A percentile compares a stretch with the other conserved stretches of the same genome.
phyloP scores from a whole-genome alignment of 2,329 filamentous ascomycete species.

The Exophiala bonariae region DNA sequence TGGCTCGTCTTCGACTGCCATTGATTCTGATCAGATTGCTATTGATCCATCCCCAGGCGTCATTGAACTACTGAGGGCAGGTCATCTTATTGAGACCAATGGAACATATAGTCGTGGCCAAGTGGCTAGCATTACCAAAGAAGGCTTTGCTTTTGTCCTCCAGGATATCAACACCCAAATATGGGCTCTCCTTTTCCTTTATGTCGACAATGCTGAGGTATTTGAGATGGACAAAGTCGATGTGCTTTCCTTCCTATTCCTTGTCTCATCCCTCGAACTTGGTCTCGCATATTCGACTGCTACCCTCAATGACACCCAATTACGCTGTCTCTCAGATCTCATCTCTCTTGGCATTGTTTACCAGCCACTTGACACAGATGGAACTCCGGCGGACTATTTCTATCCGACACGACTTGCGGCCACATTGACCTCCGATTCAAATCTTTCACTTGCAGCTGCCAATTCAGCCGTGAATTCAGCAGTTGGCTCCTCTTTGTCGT shows the following conservation, averaged over 20 bases:
- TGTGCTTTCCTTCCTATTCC: conserved; percentile 93
- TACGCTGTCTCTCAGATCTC: conserved; percentile 85
- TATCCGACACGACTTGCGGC: conserved; percentile 94
- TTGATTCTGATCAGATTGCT: conserved; percentile 16
- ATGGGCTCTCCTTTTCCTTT: conserved; percentile 91
- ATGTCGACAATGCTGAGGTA: conserved; percentile 78
- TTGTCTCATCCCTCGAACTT: conserved; percentile 88
- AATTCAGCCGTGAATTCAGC: conserved; percentile 67
- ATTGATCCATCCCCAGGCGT: conserved; percentile 69
- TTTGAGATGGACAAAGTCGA: conserved; percentile 84
- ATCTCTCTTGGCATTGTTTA: conserved; percentile 93
- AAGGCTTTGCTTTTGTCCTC: conserved; percentile 90
- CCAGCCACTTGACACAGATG: conserved; percentile 34
- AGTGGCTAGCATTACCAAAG: conserved; percentile 76
- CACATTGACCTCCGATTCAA: conserved; percentile 78
- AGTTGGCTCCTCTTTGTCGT: conserved; percentile 63
- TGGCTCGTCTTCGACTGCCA: conserved; percentile 38
- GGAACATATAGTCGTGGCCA: conserved; percentile 37
- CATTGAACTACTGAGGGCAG: conserved; percentile 77
- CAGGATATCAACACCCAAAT: conserved; percentile 97
- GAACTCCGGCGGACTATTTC: conserved; percentile 53
- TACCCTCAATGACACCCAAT: conserved; percentile 77
- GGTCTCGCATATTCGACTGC: conserved; percentile 87
- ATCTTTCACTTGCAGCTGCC: conserved; percentile 68
- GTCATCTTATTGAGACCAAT: conserved; percentile 70